phyloP scores from a whole-genome alignment of 1,284 basidiomycete genomes.

The Agroathelia rolfsii region DNA sequence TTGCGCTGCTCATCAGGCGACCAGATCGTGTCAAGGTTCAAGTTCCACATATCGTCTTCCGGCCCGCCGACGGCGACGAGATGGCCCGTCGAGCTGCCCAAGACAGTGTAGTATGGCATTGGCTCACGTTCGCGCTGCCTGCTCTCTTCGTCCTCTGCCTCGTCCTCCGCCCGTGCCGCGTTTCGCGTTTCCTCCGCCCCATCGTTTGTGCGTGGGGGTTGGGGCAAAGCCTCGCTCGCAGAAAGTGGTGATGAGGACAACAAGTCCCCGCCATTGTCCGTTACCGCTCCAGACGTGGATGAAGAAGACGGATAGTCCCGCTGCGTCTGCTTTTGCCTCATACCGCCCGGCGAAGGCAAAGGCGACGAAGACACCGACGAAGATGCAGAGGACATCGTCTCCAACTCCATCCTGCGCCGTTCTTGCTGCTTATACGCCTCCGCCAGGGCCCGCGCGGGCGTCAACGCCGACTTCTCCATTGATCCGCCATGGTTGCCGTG shows the following conservation, averaged over 20 bases:
- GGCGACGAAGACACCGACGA: slow-evolving; percentile 9
- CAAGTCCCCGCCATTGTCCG: too few species aligned
- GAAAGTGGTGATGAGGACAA: too few species aligned
- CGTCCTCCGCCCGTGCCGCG: slow-evolving; percentile 10
- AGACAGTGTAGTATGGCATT: slow-evolving; percentile 44
- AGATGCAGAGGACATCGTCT: slow-evolving; percentile 9
- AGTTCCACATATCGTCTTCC: slow-evolving; percentile 24
- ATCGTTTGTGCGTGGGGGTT: too few species aligned
- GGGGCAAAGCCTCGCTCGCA: too few species aligned
- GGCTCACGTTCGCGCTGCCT: slow-evolving; percentile 11
- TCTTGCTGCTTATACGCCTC: slow-evolving; percentile 50
- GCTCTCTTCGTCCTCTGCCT: slow-evolving; percentile 14
- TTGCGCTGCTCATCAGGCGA: slow-evolving; percentile 1
- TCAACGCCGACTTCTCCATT: slow-evolving; percentile 27
- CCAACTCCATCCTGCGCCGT: slow-evolving; percentile 20
- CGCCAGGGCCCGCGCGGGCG: slow-evolving; percentile 47
- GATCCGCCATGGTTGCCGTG: too few species aligned
- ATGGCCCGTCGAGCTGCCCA: slow-evolving; percentile 34
- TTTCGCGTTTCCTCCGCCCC: too few species aligned
- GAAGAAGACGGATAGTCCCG: too few species aligned
- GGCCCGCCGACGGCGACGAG: slow-evolving; percentile 34
- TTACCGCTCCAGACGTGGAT: too few species aligned
- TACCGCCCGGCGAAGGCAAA: slow-evolving; percentile 10
- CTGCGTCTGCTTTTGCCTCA: slow-evolving; percentile 6
- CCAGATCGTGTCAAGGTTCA: slow-evolving; percentile 2